A percentile compares a stretch with the other conserved stretches of the same genome.
phyloP scores from a whole-genome alignment of 2,329 filamentous ascomycete species.

The Paraphaeosphaeria minitans region DNA sequence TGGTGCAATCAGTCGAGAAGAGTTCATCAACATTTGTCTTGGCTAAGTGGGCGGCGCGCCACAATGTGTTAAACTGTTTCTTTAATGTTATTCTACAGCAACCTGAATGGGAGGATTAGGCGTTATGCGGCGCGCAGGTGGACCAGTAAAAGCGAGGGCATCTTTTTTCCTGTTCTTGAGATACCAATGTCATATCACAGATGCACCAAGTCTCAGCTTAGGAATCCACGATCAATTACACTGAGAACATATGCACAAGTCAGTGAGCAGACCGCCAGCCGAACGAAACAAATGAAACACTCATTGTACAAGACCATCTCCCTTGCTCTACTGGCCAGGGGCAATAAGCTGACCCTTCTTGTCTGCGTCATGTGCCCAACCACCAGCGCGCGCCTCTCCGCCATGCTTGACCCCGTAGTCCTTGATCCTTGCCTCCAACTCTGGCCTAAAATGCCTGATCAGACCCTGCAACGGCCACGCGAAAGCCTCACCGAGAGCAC shows the following conservation, averaged over 20 bases:
- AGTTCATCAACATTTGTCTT: conserved; percentile 70
- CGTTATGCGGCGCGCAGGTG: neutral
- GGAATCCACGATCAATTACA: conserved; percentile 23
- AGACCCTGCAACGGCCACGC: conserved; percentile 98
- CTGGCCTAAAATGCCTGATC: conserved; percentile 96
- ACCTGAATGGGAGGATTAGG: neutral
- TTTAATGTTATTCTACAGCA: neutral
- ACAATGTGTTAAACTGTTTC: neutral
- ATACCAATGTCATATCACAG: conserved; percentile 17
- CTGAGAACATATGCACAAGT: conserved; percentile 45
- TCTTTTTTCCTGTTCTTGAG: neutral
- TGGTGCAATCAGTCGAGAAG: conserved; percentile 70
- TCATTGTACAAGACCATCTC: conserved; percentile 36
- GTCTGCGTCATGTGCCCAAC: conserved; percentile 77
- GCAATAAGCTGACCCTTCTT: conserved; percentile 83
- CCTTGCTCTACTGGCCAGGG: conserved; percentile 75
- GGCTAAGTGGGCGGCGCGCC: conserved; percentile 28
- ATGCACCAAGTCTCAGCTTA: neutral
- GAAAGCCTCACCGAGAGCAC: conserved; percentile 95
- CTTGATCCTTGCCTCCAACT: conserved; percentile 89
- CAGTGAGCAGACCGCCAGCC: conserved; percentile 26
- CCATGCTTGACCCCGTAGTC: conserved; percentile 76
- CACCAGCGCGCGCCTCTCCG: conserved; percentile 79
- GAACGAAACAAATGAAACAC: conserved; percentile 36
- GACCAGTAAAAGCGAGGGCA: neutral